A percentile compares a stretch with the other conserved stretches of the same genome.
These are phyloP conservation scores for Leccinum griseonigrum DNA, from an alignment of 1,284 basidiomycete species.

Conservation along the genomic window DNA sequence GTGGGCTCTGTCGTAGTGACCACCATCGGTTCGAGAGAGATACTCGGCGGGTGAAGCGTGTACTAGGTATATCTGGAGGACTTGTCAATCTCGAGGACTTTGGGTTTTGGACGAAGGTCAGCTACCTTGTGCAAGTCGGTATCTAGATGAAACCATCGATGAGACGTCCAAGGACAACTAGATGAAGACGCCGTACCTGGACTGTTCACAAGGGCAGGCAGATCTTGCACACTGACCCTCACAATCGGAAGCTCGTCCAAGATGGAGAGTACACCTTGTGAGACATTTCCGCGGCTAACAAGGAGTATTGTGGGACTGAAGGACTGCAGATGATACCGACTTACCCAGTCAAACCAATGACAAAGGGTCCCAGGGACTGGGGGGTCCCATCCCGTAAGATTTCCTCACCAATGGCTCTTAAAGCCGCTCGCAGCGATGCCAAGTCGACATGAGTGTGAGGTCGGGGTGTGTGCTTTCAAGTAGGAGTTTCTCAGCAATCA, in stretches of 20 bases:
- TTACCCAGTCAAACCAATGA: slow-evolving; percentile 83
- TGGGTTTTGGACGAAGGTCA: background rate
- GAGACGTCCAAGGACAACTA: background rate
- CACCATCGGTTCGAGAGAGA: slow-evolving; percentile 54
- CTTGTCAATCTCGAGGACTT: slow-evolving; percentile 2
- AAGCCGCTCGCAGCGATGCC: slow-evolving; percentile 52
- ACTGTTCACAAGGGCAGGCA: slow-evolving; percentile 52
- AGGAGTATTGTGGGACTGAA: background rate
- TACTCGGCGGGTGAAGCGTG: slow-evolving; percentile 74
- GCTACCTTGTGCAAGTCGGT: slow-evolving; percentile 52
- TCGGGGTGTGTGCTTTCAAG: slow-evolving; percentile 63
- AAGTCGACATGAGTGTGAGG: slow-evolving; percentile 73
- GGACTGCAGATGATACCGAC: background rate
- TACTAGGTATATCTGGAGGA: slow-evolving; percentile 69
- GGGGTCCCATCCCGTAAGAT: slow-evolving; percentile 65
- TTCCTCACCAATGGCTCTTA: slow-evolving; percentile 58
- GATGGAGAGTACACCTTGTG: slow-evolving; percentile 71
- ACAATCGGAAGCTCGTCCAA: slow-evolving; percentile 68
- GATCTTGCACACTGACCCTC: slow-evolving; percentile 54
- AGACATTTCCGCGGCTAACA: slow-evolving; percentile 73
- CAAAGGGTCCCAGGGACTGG: slow-evolving; percentile 65
- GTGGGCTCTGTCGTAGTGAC: slow-evolving; percentile 57
- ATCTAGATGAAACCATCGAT: slow-evolving; percentile 34
- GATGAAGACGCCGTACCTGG: slow-evolving; percentile 40
- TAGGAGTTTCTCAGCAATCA: slow-evolving; percentile 3